These are phyloP conservation scores for Chloranthus sessilifolius DNA, from an alignment of 164 flowering plant genomes.

Conservation along the genomic window DNA sequence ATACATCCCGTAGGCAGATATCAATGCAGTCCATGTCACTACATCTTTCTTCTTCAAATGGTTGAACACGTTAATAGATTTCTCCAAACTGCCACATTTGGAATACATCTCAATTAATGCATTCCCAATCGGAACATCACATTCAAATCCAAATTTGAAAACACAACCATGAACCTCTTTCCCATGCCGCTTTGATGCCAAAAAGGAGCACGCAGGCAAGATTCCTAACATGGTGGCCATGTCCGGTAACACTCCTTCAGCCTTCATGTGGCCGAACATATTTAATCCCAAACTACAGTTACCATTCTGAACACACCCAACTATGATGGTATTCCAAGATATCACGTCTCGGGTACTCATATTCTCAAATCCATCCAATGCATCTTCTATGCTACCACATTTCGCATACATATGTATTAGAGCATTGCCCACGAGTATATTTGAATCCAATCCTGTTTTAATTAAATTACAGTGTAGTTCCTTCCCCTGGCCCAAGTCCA, in stretches of 20 bases:
- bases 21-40: conserved; percentile 41
- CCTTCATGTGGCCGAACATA: conserved; percentile 35
- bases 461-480: conserved; percentile 27
- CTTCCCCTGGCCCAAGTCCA: conserved; percentile 19
- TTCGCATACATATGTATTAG: conserved; percentile 84
- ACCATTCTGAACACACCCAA: conserved; percentile 35
- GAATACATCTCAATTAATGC: conserved; percentile 62
- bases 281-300: conserved; percentile 29
- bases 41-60: conserved; percentile 40
- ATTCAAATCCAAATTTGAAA: conserved; percentile 35
- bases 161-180: conserved; percentile 50
- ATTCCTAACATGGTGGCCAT: conserved; percentile 31
- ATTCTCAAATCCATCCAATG: conserved; percentile 7
- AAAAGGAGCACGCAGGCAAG: conserved; percentile 39
- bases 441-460: conserved; percentile 33
- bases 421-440: conserved; percentile 37
- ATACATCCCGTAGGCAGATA: conserved; percentile 42
- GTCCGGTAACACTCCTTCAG: conserved; percentile 32
- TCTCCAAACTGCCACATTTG: conserved; percentile 39
- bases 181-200: conserved; percentile 44
- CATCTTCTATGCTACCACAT: conserved; percentile 38
- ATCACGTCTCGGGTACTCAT: conserved; percentile 35
- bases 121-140: conserved; percentile 37
- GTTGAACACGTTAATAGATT: conserved; percentile 29
- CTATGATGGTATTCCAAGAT: conserved; percentile 51